These are phyloP conservation scores for Dactylellina leptospora DNA, from an alignment of 2,329 filamentous ascomycete genomes.

Conservation along the genomic window DNA sequence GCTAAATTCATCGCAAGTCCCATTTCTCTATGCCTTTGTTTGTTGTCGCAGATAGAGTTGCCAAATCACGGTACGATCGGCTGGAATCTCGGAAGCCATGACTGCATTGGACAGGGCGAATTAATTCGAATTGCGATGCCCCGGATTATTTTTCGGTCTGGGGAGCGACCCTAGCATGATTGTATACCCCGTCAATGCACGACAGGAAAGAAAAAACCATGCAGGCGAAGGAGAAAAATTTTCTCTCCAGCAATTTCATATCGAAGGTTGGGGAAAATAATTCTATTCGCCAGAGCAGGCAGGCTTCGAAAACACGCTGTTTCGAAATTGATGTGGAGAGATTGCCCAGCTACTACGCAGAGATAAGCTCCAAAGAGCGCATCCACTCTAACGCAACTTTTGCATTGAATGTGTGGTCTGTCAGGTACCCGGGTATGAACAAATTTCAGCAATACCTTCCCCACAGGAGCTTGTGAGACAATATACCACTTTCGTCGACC, in stretches of 20 bases:
- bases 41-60: slow-evolving; percentile 20
- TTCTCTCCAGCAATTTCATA: slow-evolving; percentile 18
- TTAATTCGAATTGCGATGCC: slow-evolving; percentile 49
- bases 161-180: slow-evolving; percentile 1
- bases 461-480: slow-evolving; percentile 32
- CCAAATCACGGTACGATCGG: slow-evolving; percentile 13
- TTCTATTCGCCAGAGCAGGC: slow-evolving; percentile 3
- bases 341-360: slow-evolving; percentile 9
- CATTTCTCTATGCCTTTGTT: slow-evolving; percentile 1
- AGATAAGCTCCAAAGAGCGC: slow-evolving; percentile 9
- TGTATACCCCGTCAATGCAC: slow-evolving; percentile 19
- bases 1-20: not conserved
- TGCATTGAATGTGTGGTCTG: slow-evolving; percentile 12
- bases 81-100: slow-evolving; percentile 17
- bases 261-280: not conserved
- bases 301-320: slow-evolving; percentile 48
- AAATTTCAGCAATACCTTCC: slow-evolving; percentile 27
- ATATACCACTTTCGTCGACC: slow-evolving; percentile 22
- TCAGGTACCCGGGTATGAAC: slow-evolving; percentile 22
- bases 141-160: slow-evolving; percentile 13
- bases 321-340: slow-evolving; percentile 29
- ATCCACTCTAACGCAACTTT: too few species aligned
- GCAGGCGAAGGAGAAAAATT: slow-evolving; percentile 18
- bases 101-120: slow-evolving; percentile 20
- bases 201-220: slow-evolving; percentile 17